Percentiles rank a stretch among this genome's conserved stretches.
Evolutionary conservation across 768 basidiomycete genomes (phyloP).

Genomic region (Artomyces pyxidatus): DNA sequence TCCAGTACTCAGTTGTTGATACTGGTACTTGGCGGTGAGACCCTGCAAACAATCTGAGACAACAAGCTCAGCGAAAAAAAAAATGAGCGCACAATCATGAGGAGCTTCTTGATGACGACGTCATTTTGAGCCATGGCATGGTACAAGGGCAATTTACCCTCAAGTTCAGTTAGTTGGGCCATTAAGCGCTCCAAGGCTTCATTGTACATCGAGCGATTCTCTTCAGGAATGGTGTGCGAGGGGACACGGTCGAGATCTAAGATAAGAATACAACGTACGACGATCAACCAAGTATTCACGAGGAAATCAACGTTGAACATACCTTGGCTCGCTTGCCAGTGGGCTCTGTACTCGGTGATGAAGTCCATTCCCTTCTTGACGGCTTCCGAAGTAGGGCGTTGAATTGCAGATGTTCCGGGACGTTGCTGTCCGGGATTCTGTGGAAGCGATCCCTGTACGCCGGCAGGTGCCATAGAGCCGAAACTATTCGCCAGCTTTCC

Average conservation of each 20-base stretch:
- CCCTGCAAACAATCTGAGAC: conserved; percentile 1
- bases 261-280: too few relatives aligned
- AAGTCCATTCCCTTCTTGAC: not conserved
- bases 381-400: not conserved
- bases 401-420: too few relatives aligned
- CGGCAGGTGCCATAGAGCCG: too few relatives aligned
- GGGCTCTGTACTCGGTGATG: not conserved
- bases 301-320: not conserved
- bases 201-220: not conserved
- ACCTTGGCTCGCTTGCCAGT: not conserved
- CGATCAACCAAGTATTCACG: too few relatives aligned
- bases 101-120: not conserved
- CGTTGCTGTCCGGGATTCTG: too few relatives aligned
- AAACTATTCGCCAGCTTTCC: too few relatives aligned
- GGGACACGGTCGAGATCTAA: not conserved
- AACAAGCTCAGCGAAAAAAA: not conserved
- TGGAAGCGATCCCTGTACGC: too few relatives aligned
- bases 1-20: conserved; percentile 3
- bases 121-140: not conserved
- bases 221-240: not conserved
- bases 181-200: not conserved
- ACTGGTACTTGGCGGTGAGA: conserved; percentile 8
- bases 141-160: not conserved
- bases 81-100: conserved; percentile 11
- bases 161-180: not conserved